Base-by-base conservation (phyloP, 306 rosid genomes). In the Trifolium repens region DNA sequence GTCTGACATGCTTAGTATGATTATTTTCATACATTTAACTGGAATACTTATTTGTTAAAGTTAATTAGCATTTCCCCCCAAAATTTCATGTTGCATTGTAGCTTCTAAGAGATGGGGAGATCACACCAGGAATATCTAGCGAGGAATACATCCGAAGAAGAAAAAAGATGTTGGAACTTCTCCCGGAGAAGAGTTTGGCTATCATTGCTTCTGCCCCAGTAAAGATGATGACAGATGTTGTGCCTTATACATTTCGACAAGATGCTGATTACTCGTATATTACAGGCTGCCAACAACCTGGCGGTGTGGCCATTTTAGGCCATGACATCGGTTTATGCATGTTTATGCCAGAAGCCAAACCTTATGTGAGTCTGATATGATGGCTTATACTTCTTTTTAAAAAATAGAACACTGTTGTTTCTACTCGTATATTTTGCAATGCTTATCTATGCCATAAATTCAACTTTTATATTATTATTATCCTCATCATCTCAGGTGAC, bases 271-370 rank as follows among this genome's bases (percentile, higher is more conserved):
- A 87, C 82, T 86, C 67, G 5, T 91, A 91, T 81, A 72, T 94
- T 58, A 94, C 98, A 55, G 98, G 98, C 81, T 94, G 97, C 85
- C 96, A 87, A 80, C 98, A 94, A 75, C 96, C 97, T 1, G 98
- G 98, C 37, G 96, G 98, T 0, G 77, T 94, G 71, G 98, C 96
- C 6, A 84, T 94, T 84, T 75, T 94, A 71, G 91, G 98, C 67
- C 93, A 85, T 67, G 93, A 91, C 26, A 85, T 77, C 65, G 98
- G 97, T 59, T 85, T 94, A 70, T 90, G 96, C 87, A 89, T 94
- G 98, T 94, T 94, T 89, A 91, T 94, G 97, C 97, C 97, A 15
- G 97, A 91, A 86, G 81, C 89, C 68, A 79, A 78, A 35, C 71
- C 89, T 79, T 80, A 87, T 71, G 98, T 94, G 84, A 73, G 98